Conservation (phyloP, 495 filamentous ascomycete species). For the Chaetomidium leptoderma region DNA sequence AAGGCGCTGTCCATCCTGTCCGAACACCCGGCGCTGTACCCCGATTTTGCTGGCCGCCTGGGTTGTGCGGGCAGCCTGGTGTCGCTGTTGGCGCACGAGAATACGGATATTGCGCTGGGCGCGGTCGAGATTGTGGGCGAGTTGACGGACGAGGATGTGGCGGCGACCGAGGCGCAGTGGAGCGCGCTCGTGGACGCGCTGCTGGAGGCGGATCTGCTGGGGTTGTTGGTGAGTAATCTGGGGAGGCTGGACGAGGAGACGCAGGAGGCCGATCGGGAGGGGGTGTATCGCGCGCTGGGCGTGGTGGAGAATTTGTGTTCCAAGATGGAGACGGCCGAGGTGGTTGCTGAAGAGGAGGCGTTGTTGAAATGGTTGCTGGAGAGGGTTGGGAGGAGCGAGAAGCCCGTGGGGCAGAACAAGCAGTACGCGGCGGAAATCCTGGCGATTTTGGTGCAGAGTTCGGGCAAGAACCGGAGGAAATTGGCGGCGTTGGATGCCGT, state of each 20-base stretch:
- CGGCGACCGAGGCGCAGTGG: constrained; percentile 81
- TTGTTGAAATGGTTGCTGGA: constrained; percentile 72
- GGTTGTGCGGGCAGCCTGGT: constrained; percentile 75
- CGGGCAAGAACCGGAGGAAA: constrained; percentile 62
- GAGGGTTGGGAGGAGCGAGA: constrained; percentile 44
- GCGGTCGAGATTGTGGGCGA: constrained; percentile 87
- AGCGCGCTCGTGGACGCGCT: constrained; percentile 72
- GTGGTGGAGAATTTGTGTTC: constrained; percentile 86
- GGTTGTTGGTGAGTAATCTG: constrained; percentile 79
- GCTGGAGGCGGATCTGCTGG: constrained; percentile 76
- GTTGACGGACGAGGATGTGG: constrained; percentile 90
- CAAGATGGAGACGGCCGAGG: constrained; percentile 56
- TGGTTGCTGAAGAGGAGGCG: constrained; percentile 60
- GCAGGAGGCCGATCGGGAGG: constrained; percentile 71
- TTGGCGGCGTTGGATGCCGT: constrained; percentile 67
- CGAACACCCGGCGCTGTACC: constrained; percentile 81
- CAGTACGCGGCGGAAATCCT: constrained; percentile 92
- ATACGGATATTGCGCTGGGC: constrained; percentile 93
- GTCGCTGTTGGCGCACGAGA: constrained; percentile 83
- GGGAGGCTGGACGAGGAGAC: constrained; percentile 69
- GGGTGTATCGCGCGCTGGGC: constrained; percentile 80
- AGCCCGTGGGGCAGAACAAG: constrained; percentile 70
- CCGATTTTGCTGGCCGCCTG: constrained; percentile 73
- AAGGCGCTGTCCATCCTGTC: constrained; percentile 83
- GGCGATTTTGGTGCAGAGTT: constrained; percentile 63